phyloP scores from a whole-genome alignment of 768 basidiomycete species.

The Kwoniella botswanensis region DNA sequence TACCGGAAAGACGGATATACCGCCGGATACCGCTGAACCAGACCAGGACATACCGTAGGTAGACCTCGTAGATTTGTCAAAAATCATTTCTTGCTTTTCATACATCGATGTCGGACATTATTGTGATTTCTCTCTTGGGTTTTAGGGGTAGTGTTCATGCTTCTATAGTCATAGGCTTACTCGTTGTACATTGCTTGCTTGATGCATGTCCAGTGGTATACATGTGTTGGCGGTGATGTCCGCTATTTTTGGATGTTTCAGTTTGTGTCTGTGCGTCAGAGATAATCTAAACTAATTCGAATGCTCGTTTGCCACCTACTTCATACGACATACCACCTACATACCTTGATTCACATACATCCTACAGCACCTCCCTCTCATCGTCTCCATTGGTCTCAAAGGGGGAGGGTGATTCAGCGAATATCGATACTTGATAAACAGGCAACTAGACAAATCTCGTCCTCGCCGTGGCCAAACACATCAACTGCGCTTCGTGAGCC shows the following conservation, averaged over 20 bases:
- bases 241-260: not conserved
- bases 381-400: not conserved
- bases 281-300: not conserved
- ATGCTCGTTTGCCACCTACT: not conserved
- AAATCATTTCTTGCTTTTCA: not conserved
- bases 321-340: too few species aligned
- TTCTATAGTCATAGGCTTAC: not conserved
- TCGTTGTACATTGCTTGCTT: not conserved
- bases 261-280: not conserved
- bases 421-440: not conserved
- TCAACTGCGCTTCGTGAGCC: not conserved
- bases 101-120: not conserved
- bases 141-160: not conserved
- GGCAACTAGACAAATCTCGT: too few species aligned
- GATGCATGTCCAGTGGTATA: not conserved
- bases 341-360: constrained; percentile 32
- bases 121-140: not conserved
- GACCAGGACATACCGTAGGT: not conserved
- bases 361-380: constrained; percentile 12
- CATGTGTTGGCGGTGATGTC: constrained; percentile 1
- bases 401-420: constrained; percentile 1
- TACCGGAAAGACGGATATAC: not conserved
- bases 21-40: not conserved
- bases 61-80: not conserved
- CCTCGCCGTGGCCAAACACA: not conserved